Evolutionary conservation across 2,329 filamentous ascomycete species (phyloP).

Genomic region (Claviceps sp.): DNA sequence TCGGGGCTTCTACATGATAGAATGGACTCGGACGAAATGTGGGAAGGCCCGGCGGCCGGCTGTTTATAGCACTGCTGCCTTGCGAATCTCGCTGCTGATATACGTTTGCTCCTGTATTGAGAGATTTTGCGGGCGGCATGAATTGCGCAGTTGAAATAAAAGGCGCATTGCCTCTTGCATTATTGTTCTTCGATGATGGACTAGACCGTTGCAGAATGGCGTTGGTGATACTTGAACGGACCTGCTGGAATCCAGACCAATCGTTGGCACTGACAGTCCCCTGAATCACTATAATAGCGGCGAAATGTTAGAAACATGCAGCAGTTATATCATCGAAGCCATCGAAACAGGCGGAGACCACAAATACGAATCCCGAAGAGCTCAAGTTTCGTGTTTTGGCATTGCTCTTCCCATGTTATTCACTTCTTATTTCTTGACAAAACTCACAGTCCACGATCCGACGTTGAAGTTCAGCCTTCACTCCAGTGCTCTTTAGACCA

Average conservation of each 20-base stretch:
- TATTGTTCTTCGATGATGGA: constrained; percentile 11
- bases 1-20: constrained; percentile 53
- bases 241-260: constrained; percentile 27
- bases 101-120: constrained; percentile 6
- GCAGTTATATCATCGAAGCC: background rate
- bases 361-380: background rate
- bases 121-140: constrained; percentile 10
- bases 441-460: constrained; percentile 67
- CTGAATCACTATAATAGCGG: constrained; percentile 24
- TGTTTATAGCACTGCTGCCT: constrained; percentile 8
- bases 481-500: constrained; percentile 62
- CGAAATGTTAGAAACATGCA: constrained; percentile 2
- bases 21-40: constrained; percentile 67
- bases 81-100: constrained; percentile 8
- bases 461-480: constrained; percentile 70
- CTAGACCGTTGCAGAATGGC: constrained; percentile 17
- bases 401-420: background rate
- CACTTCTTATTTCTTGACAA: background rate
- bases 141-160: constrained; percentile 4
- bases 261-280: constrained; percentile 24
- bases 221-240: constrained; percentile 28
- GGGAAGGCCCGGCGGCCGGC: constrained; percentile 9
- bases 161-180: constrained; percentile 2
- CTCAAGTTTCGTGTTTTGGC: no score
- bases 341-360: background rate